Evolutionary conservation across 208 protist species (phyloP), one percentile per base, ranked within the genome.

Genomic region (Acanthamoeba culbertsoni): DNA sequence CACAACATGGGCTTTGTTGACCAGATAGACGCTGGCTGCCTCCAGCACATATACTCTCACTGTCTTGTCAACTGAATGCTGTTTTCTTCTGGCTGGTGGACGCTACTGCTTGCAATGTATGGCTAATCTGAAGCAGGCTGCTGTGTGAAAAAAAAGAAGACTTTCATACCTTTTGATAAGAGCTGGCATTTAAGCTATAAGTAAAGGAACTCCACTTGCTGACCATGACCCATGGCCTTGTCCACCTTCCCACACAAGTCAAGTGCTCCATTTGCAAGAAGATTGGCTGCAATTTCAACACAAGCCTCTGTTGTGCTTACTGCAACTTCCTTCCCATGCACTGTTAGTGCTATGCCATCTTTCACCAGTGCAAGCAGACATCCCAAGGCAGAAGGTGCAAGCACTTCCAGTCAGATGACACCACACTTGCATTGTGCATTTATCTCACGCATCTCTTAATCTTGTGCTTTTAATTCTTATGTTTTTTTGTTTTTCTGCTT

Each of bases 1-100:
- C 65, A 75, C 35, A 75, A 75, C 65, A 75, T 75, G 65, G 35
- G 65, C 65, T 75, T 40, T 75, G 65, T 75, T 14, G 28, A 75
- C 35, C 65, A 75, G 65, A 75, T 75, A n/a, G 65, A 75, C 28
- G 65, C 65, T 33, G 28, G 28, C 28, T 75, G 65, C 35, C 35
- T 75, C 14, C 16, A 40, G 65, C 65, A 75, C 65, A 40, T 59
- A 59, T 59, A 59, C 23, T 59, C 23, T 23, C 51, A 59, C 51
- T 59, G 51, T 59, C 23, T 59, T 23, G 23, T 59, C 14, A 59
- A 59, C 23, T 59, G 23, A 59, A 59, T 59, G 23, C 51, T 23
- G 23, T 59, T 23, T 59, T 59, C 51, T 59, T 59, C 23, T 59
- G 51, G 51, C 51, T 59, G 51, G 23, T 59, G 23, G 23, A n/a